Evolutionary conservation across 2,329 filamentous ascomycete species (phyloP).

Genomic region (Elsinoe australis): DNA sequence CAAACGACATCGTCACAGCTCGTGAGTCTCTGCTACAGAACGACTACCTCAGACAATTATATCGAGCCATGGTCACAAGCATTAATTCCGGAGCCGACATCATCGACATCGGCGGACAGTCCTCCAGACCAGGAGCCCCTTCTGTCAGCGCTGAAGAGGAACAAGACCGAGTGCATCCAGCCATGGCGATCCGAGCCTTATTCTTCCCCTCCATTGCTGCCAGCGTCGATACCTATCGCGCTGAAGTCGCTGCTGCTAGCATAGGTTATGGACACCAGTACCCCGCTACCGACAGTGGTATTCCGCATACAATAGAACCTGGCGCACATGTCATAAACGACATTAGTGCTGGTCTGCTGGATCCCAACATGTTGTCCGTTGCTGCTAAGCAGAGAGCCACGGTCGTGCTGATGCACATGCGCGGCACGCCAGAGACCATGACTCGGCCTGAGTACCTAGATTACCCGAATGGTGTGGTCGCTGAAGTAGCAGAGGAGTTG

Average conservation of each 20-base stretch:
- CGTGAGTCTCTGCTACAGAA: background rate
- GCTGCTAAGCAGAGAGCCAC: constrained; percentile 71
- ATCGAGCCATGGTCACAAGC: constrained; percentile 50
- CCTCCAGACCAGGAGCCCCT: constrained; percentile 68
- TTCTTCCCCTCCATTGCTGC: constrained; percentile 53
- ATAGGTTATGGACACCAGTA: constrained; percentile 33
- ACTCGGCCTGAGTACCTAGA: constrained; percentile 44
- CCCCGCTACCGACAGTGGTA: background rate
- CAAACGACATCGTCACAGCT: background rate
- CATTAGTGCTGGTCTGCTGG: constrained; percentile 73
- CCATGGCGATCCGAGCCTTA: constrained; percentile 60
- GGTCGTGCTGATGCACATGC: constrained; percentile 87
- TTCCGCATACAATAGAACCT: too few relatives aligned
- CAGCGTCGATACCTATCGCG: constrained; percentile 88
- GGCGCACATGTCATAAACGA: constrained; percentile 95
- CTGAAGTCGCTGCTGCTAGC: constrained; percentile 69
- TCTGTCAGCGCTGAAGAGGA: constrained; percentile 69
- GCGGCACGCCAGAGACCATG: constrained; percentile 80
- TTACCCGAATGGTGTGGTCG: constrained; percentile 62
- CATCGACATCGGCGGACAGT: constrained; percentile 89
- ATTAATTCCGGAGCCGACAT: constrained; percentile 68
- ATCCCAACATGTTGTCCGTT: constrained; percentile 72
- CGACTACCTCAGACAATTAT: background rate
- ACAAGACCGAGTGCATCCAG: constrained; percentile 66
- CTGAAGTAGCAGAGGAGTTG: constrained; percentile 61